These are phyloP conservation scores for Penicillium arizonense DNA, from an alignment of 495 filamentous ascomycete species.

Conservation along the genomic window DNA sequence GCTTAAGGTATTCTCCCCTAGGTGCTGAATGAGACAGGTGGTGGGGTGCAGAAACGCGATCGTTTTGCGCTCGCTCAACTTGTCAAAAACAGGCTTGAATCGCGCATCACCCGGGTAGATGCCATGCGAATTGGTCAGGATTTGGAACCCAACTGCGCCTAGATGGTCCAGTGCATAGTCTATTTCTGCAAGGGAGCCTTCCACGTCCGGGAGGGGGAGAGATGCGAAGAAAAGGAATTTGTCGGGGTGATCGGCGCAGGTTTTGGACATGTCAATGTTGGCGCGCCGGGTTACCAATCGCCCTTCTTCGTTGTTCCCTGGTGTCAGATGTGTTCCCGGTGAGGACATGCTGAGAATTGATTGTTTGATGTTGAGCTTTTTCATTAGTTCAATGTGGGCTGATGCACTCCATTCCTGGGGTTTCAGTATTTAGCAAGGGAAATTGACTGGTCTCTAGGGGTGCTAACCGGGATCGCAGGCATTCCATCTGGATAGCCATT, in stretches of 20 bases:
- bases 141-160: conserved; percentile 45
- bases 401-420: conserved; percentile 39
- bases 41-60: conserved; percentile 56
- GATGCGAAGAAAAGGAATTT: conserved; percentile 51
- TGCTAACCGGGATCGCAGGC: conserved; percentile 40
- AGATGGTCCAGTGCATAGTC: conserved; percentile 35
- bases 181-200: conserved; percentile 43
- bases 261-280: conserved; percentile 40
- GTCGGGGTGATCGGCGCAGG: conserved; percentile 33
- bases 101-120: conserved; percentile 48
- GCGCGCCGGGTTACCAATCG: conserved; percentile 26
- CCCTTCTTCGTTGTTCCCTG: conserved; percentile 30
- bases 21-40: conserved; percentile 17
- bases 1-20: conserved; percentile 2
- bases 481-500: conserved; percentile 45
- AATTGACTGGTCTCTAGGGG: background rate
- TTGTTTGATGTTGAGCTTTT: conserved; percentile 39
- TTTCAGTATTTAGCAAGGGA: background rate
- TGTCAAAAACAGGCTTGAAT: conserved; percentile 41
- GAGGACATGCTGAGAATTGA: conserved; percentile 53
- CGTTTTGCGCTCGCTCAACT: conserved; percentile 31
- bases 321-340: conserved; percentile 46
- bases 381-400: conserved; percentile 48
- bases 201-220: conserved; percentile 47
- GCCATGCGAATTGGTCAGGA: conserved; percentile 49